Conservation (phyloP, 208 protist genomes). For the Phytomonas francai region DNA sequence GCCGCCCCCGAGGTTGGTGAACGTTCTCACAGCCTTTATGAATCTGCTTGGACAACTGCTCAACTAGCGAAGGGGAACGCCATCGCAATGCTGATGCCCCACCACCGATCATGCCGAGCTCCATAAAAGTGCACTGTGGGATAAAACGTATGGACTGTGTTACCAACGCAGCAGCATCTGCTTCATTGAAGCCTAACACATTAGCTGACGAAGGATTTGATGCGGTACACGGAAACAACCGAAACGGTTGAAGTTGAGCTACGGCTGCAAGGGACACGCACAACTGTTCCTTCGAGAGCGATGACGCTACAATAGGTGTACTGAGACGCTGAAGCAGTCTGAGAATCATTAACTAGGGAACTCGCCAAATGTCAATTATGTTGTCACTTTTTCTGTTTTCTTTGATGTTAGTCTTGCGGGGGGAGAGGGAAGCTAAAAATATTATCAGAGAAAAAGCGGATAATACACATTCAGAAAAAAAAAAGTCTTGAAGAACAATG, state of each 20-base stretch:
- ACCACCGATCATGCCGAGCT: conserved; percentile 54
- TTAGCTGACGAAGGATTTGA: background rate
- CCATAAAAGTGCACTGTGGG: conserved; percentile 36
- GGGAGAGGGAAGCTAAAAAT: background rate
- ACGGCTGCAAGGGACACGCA: conserved; percentile 61
- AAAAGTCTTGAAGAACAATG: background rate
- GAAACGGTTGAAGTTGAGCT: conserved; percentile 18
- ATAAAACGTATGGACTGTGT: conserved; percentile 22
- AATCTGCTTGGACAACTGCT: conserved; percentile 19
- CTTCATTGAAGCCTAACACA: background rate
- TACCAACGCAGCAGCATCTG: conserved; percentile 9
- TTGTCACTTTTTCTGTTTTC: background rate
- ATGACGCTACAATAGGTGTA: conserved; percentile 12
- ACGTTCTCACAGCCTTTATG: background rate
- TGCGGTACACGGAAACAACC: background rate
- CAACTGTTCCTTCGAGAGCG: conserved; percentile 35
- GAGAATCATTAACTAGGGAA: conserved; percentile 9
- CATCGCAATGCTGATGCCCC: conserved; percentile 36
- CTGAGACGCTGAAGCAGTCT: conserved; percentile 22
- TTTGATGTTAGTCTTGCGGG: background rate
- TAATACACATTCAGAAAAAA: background rate
- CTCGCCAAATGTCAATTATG: conserved; percentile 2
- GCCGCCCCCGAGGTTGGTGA: background rate
- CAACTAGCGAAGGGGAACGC: conserved; percentile 19
- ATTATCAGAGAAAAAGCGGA: background rate